phyloP scores from a whole-genome alignment of 2,329 filamentous ascomycete species.

The Alternaria sp. region DNA sequence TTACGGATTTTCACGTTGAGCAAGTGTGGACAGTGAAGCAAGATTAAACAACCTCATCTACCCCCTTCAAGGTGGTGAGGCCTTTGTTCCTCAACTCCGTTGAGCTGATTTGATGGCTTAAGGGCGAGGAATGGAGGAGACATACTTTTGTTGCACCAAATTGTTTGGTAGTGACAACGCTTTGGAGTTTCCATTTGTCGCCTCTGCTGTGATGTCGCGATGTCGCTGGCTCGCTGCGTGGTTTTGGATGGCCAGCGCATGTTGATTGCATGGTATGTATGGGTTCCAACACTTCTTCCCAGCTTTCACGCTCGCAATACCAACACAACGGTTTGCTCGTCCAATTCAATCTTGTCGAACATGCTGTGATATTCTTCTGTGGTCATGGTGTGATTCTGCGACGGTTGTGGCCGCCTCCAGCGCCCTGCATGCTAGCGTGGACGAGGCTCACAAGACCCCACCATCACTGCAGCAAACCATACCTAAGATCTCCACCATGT shows the following conservation, averaged over 20 bases:
- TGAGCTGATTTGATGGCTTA: conserved; percentile 31
- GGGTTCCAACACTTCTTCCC: too few species aligned
- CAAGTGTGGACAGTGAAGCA: conserved; percentile 53
- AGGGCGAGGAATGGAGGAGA: conserved; percentile 33
- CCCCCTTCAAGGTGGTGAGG: conserved; percentile 38
- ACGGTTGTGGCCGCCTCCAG: too few species aligned
- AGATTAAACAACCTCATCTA: conserved; percentile 37
- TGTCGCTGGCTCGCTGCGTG: background rate
- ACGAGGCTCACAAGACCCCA: background rate
- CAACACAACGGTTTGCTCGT: too few species aligned
- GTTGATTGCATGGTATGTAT: too few species aligned
- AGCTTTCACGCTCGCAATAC: too few species aligned
- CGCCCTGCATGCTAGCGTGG: too few species aligned
- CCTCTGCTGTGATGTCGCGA: background rate
- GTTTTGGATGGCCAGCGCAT: background rate
- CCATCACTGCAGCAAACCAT: background rate
- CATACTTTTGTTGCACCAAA: conserved; percentile 20
- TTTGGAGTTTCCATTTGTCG: background rate
- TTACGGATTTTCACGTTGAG: conserved; percentile 45
- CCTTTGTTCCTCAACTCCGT: conserved; percentile 32
- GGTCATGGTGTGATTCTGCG: too few species aligned
- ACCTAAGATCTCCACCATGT: background rate
- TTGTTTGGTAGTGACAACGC: background rate
- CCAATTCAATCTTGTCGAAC: too few species aligned
- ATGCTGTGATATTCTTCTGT: too few species aligned